Base-by-base conservation (phyloP, 306 rosid species). In the Rubus parviflorus region DNA sequence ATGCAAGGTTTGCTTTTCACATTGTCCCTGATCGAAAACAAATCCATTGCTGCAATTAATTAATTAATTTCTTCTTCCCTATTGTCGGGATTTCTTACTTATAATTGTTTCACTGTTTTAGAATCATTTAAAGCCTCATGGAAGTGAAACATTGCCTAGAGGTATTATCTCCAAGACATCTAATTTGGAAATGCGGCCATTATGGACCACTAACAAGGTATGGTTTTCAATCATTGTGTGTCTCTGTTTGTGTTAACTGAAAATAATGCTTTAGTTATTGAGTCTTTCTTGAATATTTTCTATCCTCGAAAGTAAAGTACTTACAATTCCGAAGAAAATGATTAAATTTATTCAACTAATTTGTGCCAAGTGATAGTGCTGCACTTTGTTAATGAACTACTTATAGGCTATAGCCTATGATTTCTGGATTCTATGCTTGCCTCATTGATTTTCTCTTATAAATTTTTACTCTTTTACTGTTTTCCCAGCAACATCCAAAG, bases 81-180 rank as follows among this genome's bases (percentile, higher is more conserved):
- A 13, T 8, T 51, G 45, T 66, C 71, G 14, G 30, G 64, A 3
- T 75, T 81, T 70, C 17, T 70, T 76, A 62, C 83, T 83, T 76
- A 67, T 74, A 58, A 43, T 52, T 83, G 70, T 86, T 81, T 82
- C 61, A 83, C 62, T 79, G 73, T 87, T 83, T 82, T 85, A 89
- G 97, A 85, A 84, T 65, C 86, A 83, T 62, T 81, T 87, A 86
- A 84, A 87, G 83, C 95, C 97, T 70, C 71, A 20, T 58, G 98
- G 97, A 78, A 90, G 96, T 54, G 92, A 90, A 81, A 83, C 90
- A 46, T 87, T 95, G 75, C 98, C 98, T 62, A 69, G 58, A 74
- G 98, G 93, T 46, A 88, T 95, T 79, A 80, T 95, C 46, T 65
- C 86, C 57, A 51, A 71, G 73, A 90, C 92, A 79, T 84, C 97